Evolutionary conservation across 108 stramenopile species (phyloP).

Genomic region (Seminavis robusta): DNA sequence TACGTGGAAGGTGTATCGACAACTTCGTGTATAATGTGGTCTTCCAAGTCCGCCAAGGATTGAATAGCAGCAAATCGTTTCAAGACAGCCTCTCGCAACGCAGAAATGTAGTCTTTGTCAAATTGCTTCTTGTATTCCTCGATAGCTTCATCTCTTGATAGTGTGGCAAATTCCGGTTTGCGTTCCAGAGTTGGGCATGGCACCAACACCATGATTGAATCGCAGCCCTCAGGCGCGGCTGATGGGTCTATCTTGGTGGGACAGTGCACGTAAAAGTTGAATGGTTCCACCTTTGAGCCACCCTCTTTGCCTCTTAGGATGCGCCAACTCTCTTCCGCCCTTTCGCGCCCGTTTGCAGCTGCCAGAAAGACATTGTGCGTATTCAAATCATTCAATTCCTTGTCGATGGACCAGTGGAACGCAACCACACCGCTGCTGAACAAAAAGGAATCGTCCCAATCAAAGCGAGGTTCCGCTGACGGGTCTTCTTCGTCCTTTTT

Average conservation of each 20-base stretch:
- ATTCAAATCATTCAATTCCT: conserved; percentile 45
- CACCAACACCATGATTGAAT: conserved; percentile 86
- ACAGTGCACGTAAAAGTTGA: conserved; percentile 92
- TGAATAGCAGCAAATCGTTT: conserved; percentile 46
- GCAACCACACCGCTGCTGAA: conserved; percentile 85
- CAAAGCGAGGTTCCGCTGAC: conserved; percentile 35
- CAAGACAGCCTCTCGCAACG: conserved; percentile 47
- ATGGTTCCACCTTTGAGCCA: conserved; percentile 21
- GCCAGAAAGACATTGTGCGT: conserved; percentile 89
- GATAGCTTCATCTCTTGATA: conserved; percentile 53
- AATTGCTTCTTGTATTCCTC: conserved; percentile 59
- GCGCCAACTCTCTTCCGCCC: conserved; percentile 67
- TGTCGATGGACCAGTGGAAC: conserved; percentile 85
- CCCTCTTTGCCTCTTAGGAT: conserved; percentile 30
- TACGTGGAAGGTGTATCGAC: conserved; percentile 73
- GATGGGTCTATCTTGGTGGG: conserved; percentile 69
- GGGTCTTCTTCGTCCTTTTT: conserved; percentile 1
- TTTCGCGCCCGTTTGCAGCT: conserved; percentile 33
- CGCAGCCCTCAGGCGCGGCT: conserved; percentile 69
- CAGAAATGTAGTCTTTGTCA: conserved; percentile 31
- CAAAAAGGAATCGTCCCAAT: conserved; percentile 70
- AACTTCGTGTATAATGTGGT: conserved; percentile 62
- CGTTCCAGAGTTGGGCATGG: conserved; percentile 55
- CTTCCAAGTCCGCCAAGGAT: conserved; percentile 35
- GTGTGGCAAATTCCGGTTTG: conserved; percentile 24